Conservation (phyloP, 1,284 basidiomycete species). For the Malassezia pachydermatis region DNA sequence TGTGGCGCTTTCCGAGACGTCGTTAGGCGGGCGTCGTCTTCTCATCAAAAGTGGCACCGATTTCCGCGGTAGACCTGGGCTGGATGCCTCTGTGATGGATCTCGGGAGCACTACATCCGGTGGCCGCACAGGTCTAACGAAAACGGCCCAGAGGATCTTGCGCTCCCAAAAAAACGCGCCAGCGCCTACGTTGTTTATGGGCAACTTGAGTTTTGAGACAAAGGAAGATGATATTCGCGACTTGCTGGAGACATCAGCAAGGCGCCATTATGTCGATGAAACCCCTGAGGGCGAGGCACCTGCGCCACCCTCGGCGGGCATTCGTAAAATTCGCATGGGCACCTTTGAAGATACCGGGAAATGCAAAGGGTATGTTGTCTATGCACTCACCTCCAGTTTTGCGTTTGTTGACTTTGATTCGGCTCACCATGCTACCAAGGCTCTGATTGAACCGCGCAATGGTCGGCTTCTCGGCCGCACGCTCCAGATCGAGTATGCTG, state of each 20-base stretch:
- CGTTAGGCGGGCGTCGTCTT: conserved; percentile 71
- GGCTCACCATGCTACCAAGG: conserved; percentile 66
- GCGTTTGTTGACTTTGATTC: conserved; percentile 86
- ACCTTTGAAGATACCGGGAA: conserved; percentile 85
- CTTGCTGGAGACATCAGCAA: conserved; percentile 55
- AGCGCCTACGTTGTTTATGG: conserved; percentile 72
- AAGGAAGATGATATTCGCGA: conserved; percentile 59
- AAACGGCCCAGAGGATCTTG: conserved; percentile 72
- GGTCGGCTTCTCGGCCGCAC: conserved; percentile 71
- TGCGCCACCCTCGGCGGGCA: conserved; percentile 52
- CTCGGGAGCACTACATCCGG: conserved; percentile 15
- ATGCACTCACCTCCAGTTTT: conserved; percentile 57
- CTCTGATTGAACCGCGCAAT: conserved; percentile 72
- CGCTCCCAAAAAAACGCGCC: conserved; percentile 70
- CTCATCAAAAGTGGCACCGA: conserved; percentile 78
- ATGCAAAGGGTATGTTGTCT: conserved; percentile 73
- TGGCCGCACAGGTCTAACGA: conserved; percentile 54
- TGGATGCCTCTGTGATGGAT: conserved; percentile 24
- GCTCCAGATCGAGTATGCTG: conserved; percentile 78
- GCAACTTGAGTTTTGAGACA: conserved; percentile 83
- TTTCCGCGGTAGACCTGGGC: conserved; percentile 46
- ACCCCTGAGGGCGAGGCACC: conserved; percentile 48
- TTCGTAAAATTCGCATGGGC: conserved; percentile 81
- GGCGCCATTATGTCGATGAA: conserved; percentile 16
- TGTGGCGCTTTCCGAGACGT: conserved; percentile 68